Evolutionary conservation across 1,139 yeast genomes (phyloP), one percentile per base, ranked within the genome.

Genomic region (Nematodospora anomalae): DNA sequence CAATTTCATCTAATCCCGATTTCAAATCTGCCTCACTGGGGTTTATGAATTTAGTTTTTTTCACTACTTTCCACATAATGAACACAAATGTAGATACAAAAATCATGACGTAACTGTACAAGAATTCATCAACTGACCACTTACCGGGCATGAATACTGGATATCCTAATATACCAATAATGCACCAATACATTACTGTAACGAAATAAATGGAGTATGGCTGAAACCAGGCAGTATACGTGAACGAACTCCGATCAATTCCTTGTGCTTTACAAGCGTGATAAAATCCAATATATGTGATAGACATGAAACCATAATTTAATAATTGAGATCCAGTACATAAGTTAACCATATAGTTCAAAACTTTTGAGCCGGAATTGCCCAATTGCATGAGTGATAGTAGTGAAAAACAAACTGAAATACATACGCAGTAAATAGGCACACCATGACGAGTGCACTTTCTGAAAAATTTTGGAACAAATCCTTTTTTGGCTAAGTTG

Each of bases 161-260:
- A 47, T 64, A 71, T 1, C 75, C 75, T 24, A 68, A 67, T 3
- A 71, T 64, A 11, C 70, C 46, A 26, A 70, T 48, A 36, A 70
- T 50, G 9, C 70, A 27, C 9, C 51, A 35, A 3, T 67, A 60
- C 16, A 58, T 50, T 40, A 58, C 42, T 14, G 66, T 58, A 1
- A 72, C 64, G 28, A 66, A 49, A 59, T 66, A 68, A 1, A 72
- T 61, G 9, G 62, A 67, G 33, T 37, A 49, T 32, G 52, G 55
- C 10, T 62, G 55, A 24, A 58, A 55, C 32, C 49, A 51, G 37
- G 62, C 42, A 18, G 38, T 45, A 51, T 62, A 65, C 6, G 74
- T 73, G 33, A 70, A 54, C 16, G 50, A 50, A 4, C 51, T 51
- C 44, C 75, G 55, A 22, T 62, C 46, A 35, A 55, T 57, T n/a